phyloP scores from a whole-genome alignment of 305 asterid genomes.

The Lippia alba region DNA sequence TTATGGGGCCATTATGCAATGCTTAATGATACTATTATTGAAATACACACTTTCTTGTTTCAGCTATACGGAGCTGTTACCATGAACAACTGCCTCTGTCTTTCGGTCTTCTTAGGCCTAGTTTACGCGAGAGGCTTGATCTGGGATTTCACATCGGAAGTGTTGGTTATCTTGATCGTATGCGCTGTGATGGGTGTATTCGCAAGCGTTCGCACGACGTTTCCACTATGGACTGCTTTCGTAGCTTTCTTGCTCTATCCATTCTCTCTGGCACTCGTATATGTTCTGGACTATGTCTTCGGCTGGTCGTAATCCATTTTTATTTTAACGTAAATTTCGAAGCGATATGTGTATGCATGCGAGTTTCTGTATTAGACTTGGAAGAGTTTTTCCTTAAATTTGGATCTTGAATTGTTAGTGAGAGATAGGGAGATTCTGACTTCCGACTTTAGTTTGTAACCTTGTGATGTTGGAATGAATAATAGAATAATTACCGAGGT shows the following conservation, averaged over 20 bases:
- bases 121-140: constrained; percentile 76
- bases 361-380: not conserved
- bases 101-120: constrained; percentile 86
- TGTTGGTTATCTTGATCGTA: constrained; percentile 82
- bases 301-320: constrained; percentile 72
- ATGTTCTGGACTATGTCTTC: constrained; percentile 80
- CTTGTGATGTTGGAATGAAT: too few relatives aligned
- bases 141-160: constrained; percentile 96
- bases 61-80: constrained; percentile 95
- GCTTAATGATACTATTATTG: too few relatives aligned
- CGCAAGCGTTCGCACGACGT: constrained; percentile 77
- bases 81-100: constrained; percentile 85
- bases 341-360: not conserved
- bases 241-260: constrained; percentile 81
- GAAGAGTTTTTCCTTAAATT: not conserved
- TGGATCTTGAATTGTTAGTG: not conserved
- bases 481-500: too few relatives aligned
- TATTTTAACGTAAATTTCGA: not conserved
- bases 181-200: constrained; percentile 84
- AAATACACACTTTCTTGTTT: constrained; percentile 4
- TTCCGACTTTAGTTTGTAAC: too few relatives aligned
- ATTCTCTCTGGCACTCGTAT: constrained; percentile 74
- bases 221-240: constrained; percentile 84
- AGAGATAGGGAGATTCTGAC: not conserved
- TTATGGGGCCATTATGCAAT: not conserved